Percentiles rank a stretch among this genome's conserved stretches.
These are phyloP conservation scores for Andrographis paniculata DNA, from an alignment of 305 asterid genomes.

Conservation along the genomic window DNA sequence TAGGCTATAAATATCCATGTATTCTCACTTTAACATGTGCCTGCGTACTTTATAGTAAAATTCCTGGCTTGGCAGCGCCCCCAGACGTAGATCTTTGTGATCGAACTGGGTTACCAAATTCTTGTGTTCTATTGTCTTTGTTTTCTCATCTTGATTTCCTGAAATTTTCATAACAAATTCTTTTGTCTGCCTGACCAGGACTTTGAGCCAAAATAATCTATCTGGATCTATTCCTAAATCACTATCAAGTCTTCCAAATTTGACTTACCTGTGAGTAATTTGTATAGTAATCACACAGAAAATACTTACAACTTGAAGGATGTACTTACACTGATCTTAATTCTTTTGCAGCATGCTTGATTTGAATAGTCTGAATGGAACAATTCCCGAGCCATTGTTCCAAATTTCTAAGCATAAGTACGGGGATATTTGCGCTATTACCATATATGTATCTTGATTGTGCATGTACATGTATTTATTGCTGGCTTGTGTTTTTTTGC, in stretches of 20 bases:
- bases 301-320: not conserved
- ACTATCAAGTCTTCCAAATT: constrained; percentile 46
- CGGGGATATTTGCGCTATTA: constrained; percentile 9
- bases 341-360: constrained; percentile 65
- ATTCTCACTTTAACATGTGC: too few species aligned
- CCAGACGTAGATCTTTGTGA: too few species aligned
- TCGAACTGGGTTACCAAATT: too few species aligned
- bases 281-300: constrained; percentile 1
- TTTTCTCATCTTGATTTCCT: too few species aligned
- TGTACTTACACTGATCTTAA: not conserved
- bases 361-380: constrained; percentile 62
- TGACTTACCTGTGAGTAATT: constrained; percentile 52
- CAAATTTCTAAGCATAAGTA: constrained; percentile 74
- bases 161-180: too few species aligned
- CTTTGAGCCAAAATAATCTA: constrained; percentile 65
- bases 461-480: constrained; percentile 22
- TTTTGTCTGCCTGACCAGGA: constrained; percentile 33
- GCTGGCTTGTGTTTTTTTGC: constrained; percentile 11
- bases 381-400: constrained; percentile 59
- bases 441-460: not conserved
- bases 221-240: constrained; percentile 73
- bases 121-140: too few species aligned
- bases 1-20: too few species aligned
- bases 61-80: too few species aligned
- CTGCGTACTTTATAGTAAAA: too few species aligned